Base-by-base conservation (phyloP, 768 basidiomycete species). In the Serendipita vermifera region DNA sequence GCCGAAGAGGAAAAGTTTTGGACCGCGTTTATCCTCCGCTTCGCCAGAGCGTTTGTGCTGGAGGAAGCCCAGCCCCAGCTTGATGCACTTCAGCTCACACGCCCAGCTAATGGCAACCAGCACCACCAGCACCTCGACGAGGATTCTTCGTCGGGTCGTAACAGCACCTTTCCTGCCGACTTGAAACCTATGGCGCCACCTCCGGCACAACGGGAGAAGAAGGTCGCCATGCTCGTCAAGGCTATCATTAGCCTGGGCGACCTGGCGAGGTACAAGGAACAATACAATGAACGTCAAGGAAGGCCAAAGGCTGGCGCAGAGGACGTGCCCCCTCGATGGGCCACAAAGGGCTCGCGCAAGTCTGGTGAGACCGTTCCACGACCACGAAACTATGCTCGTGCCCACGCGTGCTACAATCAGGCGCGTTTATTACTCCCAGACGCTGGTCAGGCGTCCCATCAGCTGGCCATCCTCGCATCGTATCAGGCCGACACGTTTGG, bases 391-490 rank as follows among this genome's bases (percentile, higher is more conserved):
- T 91, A 83, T 65, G 75, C 80, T 40, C 82, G 77, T 63, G 87
- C 89, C 1, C 78, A 79, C 15, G 77, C 79, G 51, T 88, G 82
- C 65, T 99, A 97, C 67, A 82, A 87, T 46, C 85, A 88, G 59
- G 93, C 96, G 2, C 76, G 85, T 36, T 65, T 82, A 29, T 75
- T 99, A 6, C 72, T 87, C 4, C 94, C 96, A 0, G 75, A 84
- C 56, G 88, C 94, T 61, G 96, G 94, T 61, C 93, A 97, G 64
- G 80, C 96, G 0, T 94, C 86, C 17, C 94, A 98, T 66, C 96
- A 98, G 68, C 80, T 98, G 17, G 96, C 94, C 3, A 93, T 97
- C 58, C 77, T 97, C 31, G 79, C 90, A 2, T 81, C 84, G 3
- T 93, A 96, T 67, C 75, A 84, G 62, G 76, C 78, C 59, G 90